Percentiles rank a stretch among this genome's conserved stretches.
These are phyloP conservation scores for Sporothrix euskadiensis DNA, from an alignment of 2,329 filamentous ascomycete genomes.

Conservation along the genomic window DNA sequence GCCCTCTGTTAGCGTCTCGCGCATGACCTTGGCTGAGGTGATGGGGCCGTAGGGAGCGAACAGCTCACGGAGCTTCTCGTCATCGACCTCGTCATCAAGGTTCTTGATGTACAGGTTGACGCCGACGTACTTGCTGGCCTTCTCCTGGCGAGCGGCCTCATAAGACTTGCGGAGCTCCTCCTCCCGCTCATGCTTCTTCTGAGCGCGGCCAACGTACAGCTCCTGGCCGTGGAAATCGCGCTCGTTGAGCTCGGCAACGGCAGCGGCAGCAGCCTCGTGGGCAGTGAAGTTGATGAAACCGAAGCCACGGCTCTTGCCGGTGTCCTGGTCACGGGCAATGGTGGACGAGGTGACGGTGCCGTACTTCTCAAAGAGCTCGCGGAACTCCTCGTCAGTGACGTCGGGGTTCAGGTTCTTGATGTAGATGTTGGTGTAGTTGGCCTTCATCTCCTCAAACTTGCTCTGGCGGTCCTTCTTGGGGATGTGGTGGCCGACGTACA, in stretches of 20 bases:
- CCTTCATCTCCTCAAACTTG: conserved; percentile 99
- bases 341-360: conserved; percentile 96
- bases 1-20: conserved; percentile 66
- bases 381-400: conserved; percentile 91
- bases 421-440: conserved; percentile 99
- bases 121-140: conserved; percentile 98
- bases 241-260: conserved; percentile 89
- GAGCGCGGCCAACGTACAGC: conserved; percentile 94
- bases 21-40: conserved; percentile 99
- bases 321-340: conserved; percentile 80
- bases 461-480: conserved; percentile 99
- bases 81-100: conserved; percentile 92
- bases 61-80: conserved; percentile 94
- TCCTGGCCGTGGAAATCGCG: conserved; percentile 92
- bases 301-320: conserved; percentile 89
- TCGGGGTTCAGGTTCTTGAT: conserved; percentile 95
- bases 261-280: conserved; percentile 81
- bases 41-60: conserved; percentile 91
- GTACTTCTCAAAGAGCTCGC: conserved; percentile 84
- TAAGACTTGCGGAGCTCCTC: conserved; percentile 99
- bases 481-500: conserved; percentile 98
- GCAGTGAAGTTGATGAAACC: conserved; percentile 95
- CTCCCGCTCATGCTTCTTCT: conserved; percentile 99
- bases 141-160: conserved; percentile 94
- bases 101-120: conserved; percentile 99